Base-by-base conservation (phyloP, 2,329 filamentous ascomycete genomes). In the Atkinsonella texensis region DNA sequence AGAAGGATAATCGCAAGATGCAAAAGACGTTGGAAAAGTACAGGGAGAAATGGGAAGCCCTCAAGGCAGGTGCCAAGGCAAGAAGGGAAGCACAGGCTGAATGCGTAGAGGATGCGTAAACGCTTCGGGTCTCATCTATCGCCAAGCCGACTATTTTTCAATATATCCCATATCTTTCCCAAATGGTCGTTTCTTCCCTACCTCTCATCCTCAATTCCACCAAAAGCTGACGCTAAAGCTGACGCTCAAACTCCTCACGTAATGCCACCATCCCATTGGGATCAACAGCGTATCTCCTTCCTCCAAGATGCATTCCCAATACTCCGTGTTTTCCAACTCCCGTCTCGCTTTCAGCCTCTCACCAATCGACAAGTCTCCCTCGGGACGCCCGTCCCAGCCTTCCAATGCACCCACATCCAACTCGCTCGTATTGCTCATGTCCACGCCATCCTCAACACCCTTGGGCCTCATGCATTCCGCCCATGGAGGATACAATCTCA, bases 221-320 rank as follows among this genome's bases (percentile, higher is more conserved):
- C 93, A 98, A 63, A 96, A 97, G 63, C 89, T 96, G 12, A 97
- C 89, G 58, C 90, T 96, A 62, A 95, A 90, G 63, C 91, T 95
- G 18, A 87, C 80, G 52, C 81, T 89, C 61, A 97, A 64, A 48
- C 89, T 89, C 54, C 87, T 76, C 3, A 97, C 87, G 67, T 96
- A 97, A 72, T 98, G 93, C 93, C 93, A 98, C 91, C 93, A 98
- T 0, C 91, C 93, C 5, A 88, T 76, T 0, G 93, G 93, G 50
- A 98, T 87, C 64, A 95, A 93, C 50, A 98, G 65, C 56, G 83
- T 85, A 50, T 98, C 89, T 0, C 91, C 93, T 1, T 86, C 84
- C 32, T 77, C 80, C 6, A 98, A 69, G 1, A 97, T 76, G 52
- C 83, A 83, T 62, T 98, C 93, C 35, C 86, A 69, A 62, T 85